A percentile compares a stretch with the other conserved stretches of the same genome.
Conservation (phyloP, 805 yeast genomes). For the Tetrapisispora iriomotensis region DNA sequence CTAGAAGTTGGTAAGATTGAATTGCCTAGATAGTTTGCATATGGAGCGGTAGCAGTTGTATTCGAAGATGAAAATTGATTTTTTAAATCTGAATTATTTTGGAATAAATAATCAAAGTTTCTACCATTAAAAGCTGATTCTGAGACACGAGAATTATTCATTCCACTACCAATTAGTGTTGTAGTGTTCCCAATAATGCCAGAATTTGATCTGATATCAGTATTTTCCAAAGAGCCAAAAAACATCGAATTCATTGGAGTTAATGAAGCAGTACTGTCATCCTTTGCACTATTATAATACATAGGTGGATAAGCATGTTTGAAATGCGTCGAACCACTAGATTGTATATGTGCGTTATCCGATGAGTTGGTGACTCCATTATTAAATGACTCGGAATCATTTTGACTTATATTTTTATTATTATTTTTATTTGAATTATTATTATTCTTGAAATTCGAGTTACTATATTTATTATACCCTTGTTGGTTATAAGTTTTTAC, state of each 20-base stretch:
- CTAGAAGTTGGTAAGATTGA: neutral
- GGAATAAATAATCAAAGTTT: slow-evolving; percentile 3
- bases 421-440: slow-evolving; percentile 10
- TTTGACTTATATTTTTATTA: slow-evolving; percentile 4
- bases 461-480: slow-evolving; percentile 6
- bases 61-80: neutral
- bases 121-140: neutral
- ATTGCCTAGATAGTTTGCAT: neutral
- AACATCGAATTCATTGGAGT: neutral
- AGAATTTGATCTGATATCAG: neutral
- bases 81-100: neutral
- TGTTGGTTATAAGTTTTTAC: slow-evolving; percentile 1
- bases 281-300: slow-evolving; percentile 7
- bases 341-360: slow-evolving; percentile 1
- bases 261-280: slow-evolving; percentile 1
- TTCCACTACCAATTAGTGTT: slow-evolving; percentile 4
- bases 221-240: neutral
- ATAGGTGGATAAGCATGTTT: slow-evolving; percentile 20
- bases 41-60: neutral
- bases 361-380: neutral
- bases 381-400: neutral
- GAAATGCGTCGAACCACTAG: slow-evolving; percentile 12
- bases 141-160: neutral
- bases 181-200: slow-evolving; percentile 4
- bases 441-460: slow-evolving; percentile 5